Conservation (phyloP, 2,329 filamentous ascomycete species). For the Samsoniella hepiali region DNA sequence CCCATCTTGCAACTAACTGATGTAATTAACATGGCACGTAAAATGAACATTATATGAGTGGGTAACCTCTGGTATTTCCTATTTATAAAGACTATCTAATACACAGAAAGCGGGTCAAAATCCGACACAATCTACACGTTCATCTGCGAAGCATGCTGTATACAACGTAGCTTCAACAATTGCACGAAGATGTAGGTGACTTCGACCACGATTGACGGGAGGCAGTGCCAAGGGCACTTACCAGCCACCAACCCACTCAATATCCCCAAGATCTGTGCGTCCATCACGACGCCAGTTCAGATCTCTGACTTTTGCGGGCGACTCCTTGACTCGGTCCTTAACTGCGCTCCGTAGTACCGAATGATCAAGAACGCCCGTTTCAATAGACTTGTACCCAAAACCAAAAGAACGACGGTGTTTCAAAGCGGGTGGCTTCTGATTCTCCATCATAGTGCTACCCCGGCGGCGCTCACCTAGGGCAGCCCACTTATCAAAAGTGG, state of each 20-base stretch:
- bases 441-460: slow-evolving; percentile 54
- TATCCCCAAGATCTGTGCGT: slow-evolving; percentile 67
- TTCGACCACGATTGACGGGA: slow-evolving; percentile 61
- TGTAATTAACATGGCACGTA: not conserved
- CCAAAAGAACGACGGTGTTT: slow-evolving; percentile 49
- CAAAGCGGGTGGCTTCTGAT: slow-evolving; percentile 48
- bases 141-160: slow-evolving; percentile 13
- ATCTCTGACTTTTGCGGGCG: slow-evolving; percentile 58
- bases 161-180: slow-evolving; percentile 13
- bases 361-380: slow-evolving; percentile 48
- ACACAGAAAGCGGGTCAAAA: slow-evolving; percentile 63
- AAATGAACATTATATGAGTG: slow-evolving; percentile 43
- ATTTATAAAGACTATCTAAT: slow-evolving; percentile 37
- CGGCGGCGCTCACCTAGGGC: slow-evolving; percentile 81
- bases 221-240: slow-evolving; percentile 47
- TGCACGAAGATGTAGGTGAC: slow-evolving; percentile 29
- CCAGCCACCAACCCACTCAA: slow-evolving; percentile 96
- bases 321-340: slow-evolving; percentile 50
- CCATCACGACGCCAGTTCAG: slow-evolving; percentile 61
- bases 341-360: slow-evolving; percentile 34
- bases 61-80: slow-evolving; percentile 65
- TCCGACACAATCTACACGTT: slow-evolving; percentile 29
- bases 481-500: slow-evolving; percentile 77
- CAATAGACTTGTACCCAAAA: slow-evolving; percentile 47
- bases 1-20: too few relatives aligned